Base-by-base conservation (phyloP, 2,329 filamentous ascomycete species). In the Colletotrichum spinosum region DNA sequence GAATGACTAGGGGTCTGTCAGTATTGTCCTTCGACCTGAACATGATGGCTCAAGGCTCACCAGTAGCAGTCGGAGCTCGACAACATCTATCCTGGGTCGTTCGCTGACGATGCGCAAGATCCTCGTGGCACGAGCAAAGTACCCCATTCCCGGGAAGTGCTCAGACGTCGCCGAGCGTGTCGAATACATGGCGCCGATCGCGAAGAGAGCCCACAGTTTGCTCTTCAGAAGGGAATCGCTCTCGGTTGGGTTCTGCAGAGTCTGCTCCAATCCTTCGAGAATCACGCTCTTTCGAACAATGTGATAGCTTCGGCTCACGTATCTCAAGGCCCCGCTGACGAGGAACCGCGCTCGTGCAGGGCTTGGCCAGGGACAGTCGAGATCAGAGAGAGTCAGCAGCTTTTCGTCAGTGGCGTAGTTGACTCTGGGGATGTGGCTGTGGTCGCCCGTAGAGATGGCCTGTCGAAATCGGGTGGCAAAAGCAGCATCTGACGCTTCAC, bases 181-280 rank as follows among this genome's bases (percentile, higher is more conserved):
- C 0, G 81, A 81, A 37, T 82, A 83, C 38, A 80, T 76, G 62
- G 83, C 80, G 0, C 81, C 81, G 6, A 84, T 74, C 0, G 81
- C 81, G 65, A 84, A 81, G 3, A 83, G 49, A 0, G 78, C 79
- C 73, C 79, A 81, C 0, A 83, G 60, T 50, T 82, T 82, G 67
- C 79, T 79, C 11, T 73, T 75, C 0, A 75, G 63, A 0, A 81
- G 65, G 0, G 74, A 72, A 44, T 77, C 75, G 6, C 72, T 73
- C 10, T 74, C 75, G 7, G 71, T 68, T 2, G 74, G 72, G 42
- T 78, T 75, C 53, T 74, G 70, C n/a, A 80, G 75, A 0, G 75
- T 72, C 15, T 76, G 74, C 46, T 81, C 77, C 0, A 83, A 66
- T 1, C 72, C 72, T 2, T 76, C 75, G 0, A 78, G 63, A 4